Evolutionary conservation across 768 basidiomycete species (phyloP).

Genomic region (Xerocomellus chrysenteron): DNA sequence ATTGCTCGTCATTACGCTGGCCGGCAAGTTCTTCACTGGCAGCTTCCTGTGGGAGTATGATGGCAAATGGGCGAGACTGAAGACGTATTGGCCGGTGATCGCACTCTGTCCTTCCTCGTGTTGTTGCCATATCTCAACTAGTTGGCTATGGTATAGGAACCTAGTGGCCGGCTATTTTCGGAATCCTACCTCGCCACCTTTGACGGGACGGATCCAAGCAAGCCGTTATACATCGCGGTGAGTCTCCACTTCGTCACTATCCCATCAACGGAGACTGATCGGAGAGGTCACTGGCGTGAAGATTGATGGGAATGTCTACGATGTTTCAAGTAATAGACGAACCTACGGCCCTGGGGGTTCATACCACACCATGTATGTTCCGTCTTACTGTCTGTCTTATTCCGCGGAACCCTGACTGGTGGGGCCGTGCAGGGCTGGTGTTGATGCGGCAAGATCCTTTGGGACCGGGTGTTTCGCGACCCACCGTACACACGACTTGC

Average conservation of each 20-base stretch:
- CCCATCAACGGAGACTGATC: constrained; percentile 4
- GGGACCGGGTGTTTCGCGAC: constrained; percentile 91
- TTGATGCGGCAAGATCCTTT: constrained; percentile 90
- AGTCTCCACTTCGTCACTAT: constrained; percentile 27
- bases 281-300: constrained; percentile 30
- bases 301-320: constrained; percentile 93
- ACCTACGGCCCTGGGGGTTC: constrained; percentile 88
- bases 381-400: background rate
- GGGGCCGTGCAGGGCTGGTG: constrained; percentile 59
- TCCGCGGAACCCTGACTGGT: constrained; percentile 25
- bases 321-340: constrained; percentile 75
- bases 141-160: constrained; percentile 34
- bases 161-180: constrained; percentile 69
- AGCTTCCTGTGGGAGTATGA: constrained; percentile 84
- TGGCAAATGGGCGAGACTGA: constrained; percentile 57
- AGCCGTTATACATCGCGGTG: constrained; percentile 85
- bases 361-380: constrained; percentile 64
- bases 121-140: background rate
- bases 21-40: constrained; percentile 85
- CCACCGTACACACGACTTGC: constrained; percentile 88
- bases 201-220: constrained; percentile 64
- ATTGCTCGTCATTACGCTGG: constrained; percentile 51
- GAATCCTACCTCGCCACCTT: constrained; percentile 63
- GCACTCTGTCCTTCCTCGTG: background rate
- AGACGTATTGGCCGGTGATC: constrained; percentile 64